Base-by-base conservation (phyloP, 2,329 filamentous ascomycete species). In the Colletotrichum coccodes region DNA sequence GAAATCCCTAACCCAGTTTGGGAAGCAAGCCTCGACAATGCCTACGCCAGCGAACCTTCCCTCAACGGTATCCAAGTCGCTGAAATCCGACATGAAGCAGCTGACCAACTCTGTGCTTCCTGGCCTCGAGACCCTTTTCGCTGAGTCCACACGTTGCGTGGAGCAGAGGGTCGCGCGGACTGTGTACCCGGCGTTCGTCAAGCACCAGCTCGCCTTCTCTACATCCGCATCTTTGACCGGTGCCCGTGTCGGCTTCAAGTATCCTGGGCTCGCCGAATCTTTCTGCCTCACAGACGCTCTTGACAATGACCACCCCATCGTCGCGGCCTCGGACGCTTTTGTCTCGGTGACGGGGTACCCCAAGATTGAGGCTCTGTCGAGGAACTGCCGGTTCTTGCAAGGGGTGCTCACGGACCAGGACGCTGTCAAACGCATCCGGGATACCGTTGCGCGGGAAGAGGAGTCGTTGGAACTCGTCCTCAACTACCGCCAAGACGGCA, bases 211-310 rank as follows among this genome's bases (percentile, higher is more conserved):
- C 60, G 83, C 82, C 1, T 75, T 81, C 34, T 83, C 82, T 58
- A 84, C 84, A 5, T 79, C 80, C 4, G 76, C 79, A 42, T 83
- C 86, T 1, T 74, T 89, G 3, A 79, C 83, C 2, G 76, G 75
- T n/a, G 76, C 77, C 23, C 75, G 77, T 2, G 70, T 72, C 11
- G 68, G 73, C 9, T 75, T 77, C 6, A 73, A 79, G 58, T 90
- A 85, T 60, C 83, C 84, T 3, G 89, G 89, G 0, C 80, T 91
- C 0, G 88, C 87, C 9, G 83, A 87, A 56, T 87, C 87, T 26
- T 90, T 90, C 71, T 88, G 87, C 64, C 74, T 90, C 18, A 88
- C 85, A 0, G 85, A 90, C 72, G 85, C 86, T 0, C 73, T 77
- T 5, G 79, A 80, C 49, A 79, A 81, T 0, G 85, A 87, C 57